phyloP scores from a whole-genome alignment of 2,329 filamentous ascomycete species.

The Calonectria naviculata region DNA sequence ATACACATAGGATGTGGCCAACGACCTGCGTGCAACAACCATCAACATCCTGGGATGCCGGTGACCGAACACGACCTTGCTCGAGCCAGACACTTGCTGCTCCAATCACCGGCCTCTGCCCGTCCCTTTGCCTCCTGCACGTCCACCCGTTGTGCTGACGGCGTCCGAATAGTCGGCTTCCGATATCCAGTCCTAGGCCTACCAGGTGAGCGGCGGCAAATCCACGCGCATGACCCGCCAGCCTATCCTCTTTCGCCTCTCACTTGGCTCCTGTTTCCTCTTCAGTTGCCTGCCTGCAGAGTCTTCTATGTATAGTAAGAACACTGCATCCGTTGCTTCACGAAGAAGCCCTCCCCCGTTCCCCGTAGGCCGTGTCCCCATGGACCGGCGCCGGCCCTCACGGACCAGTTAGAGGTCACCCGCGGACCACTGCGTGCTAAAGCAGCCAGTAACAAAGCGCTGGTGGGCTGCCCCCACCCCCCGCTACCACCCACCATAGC shows the following conservation, averaged over 20 bases:
- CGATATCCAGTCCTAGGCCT: slow-evolving; percentile 7
- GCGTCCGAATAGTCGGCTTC: slow-evolving; percentile 8
- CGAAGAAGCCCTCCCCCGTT: slow-evolving; percentile 7
- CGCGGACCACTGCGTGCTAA: slow-evolving; percentile 31
- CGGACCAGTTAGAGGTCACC: slow-evolving; percentile 19
- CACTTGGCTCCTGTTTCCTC: background rate
- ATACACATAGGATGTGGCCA: background rate
- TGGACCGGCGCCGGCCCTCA: slow-evolving; percentile 16
- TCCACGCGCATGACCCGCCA: slow-evolving; percentile 4
- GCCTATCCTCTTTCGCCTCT: slow-evolving; percentile 3
- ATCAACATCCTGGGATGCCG: slow-evolving; percentile 6
- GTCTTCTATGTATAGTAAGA: slow-evolving; percentile 4
- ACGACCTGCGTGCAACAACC: background rate
- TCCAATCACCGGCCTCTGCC: background rate
- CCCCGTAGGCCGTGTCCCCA: slow-evolving; percentile 16
- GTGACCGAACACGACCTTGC: slow-evolving; percentile 4
- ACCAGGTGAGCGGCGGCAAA: slow-evolving; percentile 2
- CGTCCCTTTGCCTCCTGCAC: background rate
- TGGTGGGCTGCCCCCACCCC: slow-evolving; percentile 13
- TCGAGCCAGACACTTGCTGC: slow-evolving; percentile 1
- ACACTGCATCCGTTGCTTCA: slow-evolving; percentile 9
- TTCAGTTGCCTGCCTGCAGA: background rate
- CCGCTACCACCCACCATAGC: slow-evolving; percentile 13
- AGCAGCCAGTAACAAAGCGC: slow-evolving; percentile 33
- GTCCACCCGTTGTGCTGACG: slow-evolving; percentile 2